Base-by-base conservation (phyloP, 2,329 filamentous ascomycete species). In the Aureobasidium sp. region DNA sequence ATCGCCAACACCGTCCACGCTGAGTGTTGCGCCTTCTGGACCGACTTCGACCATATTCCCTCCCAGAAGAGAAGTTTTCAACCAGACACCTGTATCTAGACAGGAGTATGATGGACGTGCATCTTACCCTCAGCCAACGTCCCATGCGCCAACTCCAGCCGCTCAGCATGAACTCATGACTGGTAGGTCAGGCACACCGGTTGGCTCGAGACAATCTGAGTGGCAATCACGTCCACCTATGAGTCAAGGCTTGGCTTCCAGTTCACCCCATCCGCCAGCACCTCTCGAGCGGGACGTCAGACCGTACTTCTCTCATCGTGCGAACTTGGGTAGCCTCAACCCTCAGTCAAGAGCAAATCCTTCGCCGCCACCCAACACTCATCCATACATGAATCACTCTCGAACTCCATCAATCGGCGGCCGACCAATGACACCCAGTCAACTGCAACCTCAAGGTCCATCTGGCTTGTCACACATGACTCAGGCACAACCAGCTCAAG, bases 321-420 rank as follows among this genome's bases (percentile, higher is more conserved):
- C 67, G 12, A 64, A 66, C 31, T 63, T 73, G 31, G 68, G 67
- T n/a, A 61, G 64, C 8, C 64, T 73, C 15, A 70, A 69, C 44
- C 67, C 66, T 37, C 67, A 68, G 20, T 52, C 64, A 48, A 67
- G 71, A 39, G 68, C 64, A 8, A 72, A 72, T 49, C 71, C 72
- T 9, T 73, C 73, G 12, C 72, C 73, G 9, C 73, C 73, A n/a
- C 72, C 72, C 3, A 67, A 68, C 53, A 36, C 57, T 25, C 59
- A 67, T 69, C 49, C 59, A 42, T 62, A 55, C 53, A 57, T 62
- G 49, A 42, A 63, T 1, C 72, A 74, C 57, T 73, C 72, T 11
- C 66, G 70, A 22, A 74, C 71, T 9, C 66, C 71, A 8, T 74
- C 71, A 17, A 61, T 72, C 9, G 58, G 57, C 15, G 57, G 64